A percentile compares a stretch with the other conserved stretches of the same genome.
Evolutionary conservation across 2,329 filamentous ascomycete species (phyloP).

Genomic region (Phialemonium atrogriseum): DNA sequence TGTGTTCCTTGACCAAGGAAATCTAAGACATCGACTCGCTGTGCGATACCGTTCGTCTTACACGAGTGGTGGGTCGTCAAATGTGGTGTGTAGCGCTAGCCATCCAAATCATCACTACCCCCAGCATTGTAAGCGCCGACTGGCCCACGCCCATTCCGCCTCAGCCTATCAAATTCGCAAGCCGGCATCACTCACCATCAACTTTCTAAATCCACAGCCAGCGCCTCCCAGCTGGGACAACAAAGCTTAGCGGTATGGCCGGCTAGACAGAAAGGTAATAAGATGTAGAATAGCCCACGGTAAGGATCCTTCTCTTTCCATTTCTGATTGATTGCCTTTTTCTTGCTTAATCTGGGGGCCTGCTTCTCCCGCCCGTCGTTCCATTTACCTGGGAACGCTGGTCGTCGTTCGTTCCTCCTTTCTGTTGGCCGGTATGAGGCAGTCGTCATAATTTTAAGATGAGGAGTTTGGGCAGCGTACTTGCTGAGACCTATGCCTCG

Average conservation of each 20-base stretch:
- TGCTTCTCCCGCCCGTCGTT: conserved; percentile 7
- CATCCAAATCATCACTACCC: conserved; percentile 30
- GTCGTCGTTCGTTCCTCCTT: conserved; percentile 14
- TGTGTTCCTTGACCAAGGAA: conserved; percentile 28
- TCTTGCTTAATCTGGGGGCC: no score
- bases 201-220: conserved; percentile 17
- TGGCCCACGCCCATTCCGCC: conserved; percentile 27
- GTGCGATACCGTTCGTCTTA: conserved; percentile 31
- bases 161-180: conserved; percentile 33
- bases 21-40: conserved; percentile 39
- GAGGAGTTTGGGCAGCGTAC: conserved; percentile 25
- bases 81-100: conserved; percentile 34
- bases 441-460: conserved; percentile 9
- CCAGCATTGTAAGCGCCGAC: conserved; percentile 39
- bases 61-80: conserved; percentile 29
- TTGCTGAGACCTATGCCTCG: conserved; percentile 32
- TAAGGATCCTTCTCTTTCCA: conserved; percentile 1
- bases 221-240: conserved; percentile 1
- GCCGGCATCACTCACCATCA: conserved; percentile 18
- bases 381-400: conserved; percentile 12
- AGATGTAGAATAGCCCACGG: conserved; percentile 1
- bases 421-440: conserved; percentile 9
- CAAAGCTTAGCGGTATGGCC: no score
- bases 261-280: no score
- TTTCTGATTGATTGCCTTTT: conserved; percentile 7